Evolutionary conservation across 2,329 filamentous ascomycete species (phyloP).

Genomic region (Ceratocystis albifundus): DNA sequence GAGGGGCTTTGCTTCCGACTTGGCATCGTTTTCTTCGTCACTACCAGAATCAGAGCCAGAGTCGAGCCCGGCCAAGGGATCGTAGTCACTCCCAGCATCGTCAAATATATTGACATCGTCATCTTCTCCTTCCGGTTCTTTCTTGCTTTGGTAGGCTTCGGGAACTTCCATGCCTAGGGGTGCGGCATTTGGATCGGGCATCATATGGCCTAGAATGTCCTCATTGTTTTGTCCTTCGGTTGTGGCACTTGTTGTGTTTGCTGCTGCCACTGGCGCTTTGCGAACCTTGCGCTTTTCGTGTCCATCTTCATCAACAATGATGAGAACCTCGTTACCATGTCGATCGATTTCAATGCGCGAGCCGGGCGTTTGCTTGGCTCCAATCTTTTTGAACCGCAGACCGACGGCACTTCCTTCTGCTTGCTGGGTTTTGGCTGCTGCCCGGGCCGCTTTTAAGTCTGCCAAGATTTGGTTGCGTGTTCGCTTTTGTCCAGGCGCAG

Average conservation of each 20-base stretch:
- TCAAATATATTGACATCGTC: conserved; percentile 55
- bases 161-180: conserved; percentile 57
- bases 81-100: conserved; percentile 54
- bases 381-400: conserved; percentile 54
- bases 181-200: conserved; percentile 44
- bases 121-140: conserved; percentile 39
- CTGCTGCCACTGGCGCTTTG: conserved; percentile 9
- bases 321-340: conserved; percentile 51
- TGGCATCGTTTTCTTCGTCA: conserved; percentile 31
- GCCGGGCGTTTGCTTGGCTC: conserved; percentile 41
- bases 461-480: conserved; percentile 56
- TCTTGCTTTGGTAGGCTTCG: conserved; percentile 42
- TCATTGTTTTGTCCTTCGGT: conserved; percentile 28
- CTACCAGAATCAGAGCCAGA: conserved; percentile 33
- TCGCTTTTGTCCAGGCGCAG: conserved; percentile 48
- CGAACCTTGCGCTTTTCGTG: conserved; percentile 55
- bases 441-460: conserved; percentile 51
- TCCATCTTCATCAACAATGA: conserved; percentile 54
- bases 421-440: conserved; percentile 42
- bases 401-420: conserved; percentile 41
- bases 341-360: conserved; percentile 50
- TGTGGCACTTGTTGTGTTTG: not conserved
- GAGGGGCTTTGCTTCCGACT: conserved; percentile 23
- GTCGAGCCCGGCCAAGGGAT: conserved; percentile 51
- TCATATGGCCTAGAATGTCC: conserved; percentile 31